Conservation (phyloP, 2,329 filamentous ascomycete species). For the Alternaria consortialis region DNA sequence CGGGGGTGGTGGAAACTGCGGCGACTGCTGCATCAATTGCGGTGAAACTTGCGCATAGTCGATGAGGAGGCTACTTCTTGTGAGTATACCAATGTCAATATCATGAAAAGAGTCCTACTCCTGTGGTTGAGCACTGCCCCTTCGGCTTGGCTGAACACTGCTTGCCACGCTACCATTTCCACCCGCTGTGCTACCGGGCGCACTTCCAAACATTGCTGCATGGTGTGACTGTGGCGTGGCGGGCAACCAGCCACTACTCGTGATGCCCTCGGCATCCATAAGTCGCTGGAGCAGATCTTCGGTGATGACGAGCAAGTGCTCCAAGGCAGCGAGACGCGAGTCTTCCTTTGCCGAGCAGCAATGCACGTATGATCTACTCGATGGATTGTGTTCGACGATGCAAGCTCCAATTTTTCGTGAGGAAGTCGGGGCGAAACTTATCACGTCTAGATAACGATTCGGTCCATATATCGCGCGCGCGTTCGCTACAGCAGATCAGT, state of each 20-base stretch:
- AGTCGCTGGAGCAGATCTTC: constrained; percentile 47
- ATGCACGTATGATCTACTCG: constrained; percentile 47
- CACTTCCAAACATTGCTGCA: constrained; percentile 38
- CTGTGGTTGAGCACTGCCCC: constrained; percentile 37
- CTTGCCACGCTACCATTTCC: constrained; percentile 35
- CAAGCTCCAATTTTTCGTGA: constrained; percentile 47
- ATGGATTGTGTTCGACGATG: constrained; percentile 50
- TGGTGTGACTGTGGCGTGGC: constrained; percentile 45
- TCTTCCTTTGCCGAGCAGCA: constrained; percentile 46
- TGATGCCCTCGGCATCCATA: constrained; percentile 45
- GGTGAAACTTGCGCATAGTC: constrained; percentile 12
- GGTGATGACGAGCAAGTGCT: constrained; percentile 49
- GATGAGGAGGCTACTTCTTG: constrained; percentile 8
- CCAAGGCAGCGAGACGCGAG: constrained; percentile 41
- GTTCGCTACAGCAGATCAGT: constrained; percentile 36
- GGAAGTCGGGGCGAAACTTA: constrained; percentile 47
- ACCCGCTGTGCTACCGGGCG: constrained; percentile 20
- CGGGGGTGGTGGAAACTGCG: constrained; percentile 4
- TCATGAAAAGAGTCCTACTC: constrained; percentile 28
- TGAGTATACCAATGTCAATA: background rate
- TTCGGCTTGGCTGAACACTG: constrained; percentile 33
- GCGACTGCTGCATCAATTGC: constrained; percentile 8
- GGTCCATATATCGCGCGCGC: constrained; percentile 48
- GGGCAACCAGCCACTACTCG: constrained; percentile 48
- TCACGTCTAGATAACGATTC: constrained; percentile 47